Evolutionary conservation across 148 eudicot species (phyloP).

Genomic region (Nepenthes gracilis): DNA sequence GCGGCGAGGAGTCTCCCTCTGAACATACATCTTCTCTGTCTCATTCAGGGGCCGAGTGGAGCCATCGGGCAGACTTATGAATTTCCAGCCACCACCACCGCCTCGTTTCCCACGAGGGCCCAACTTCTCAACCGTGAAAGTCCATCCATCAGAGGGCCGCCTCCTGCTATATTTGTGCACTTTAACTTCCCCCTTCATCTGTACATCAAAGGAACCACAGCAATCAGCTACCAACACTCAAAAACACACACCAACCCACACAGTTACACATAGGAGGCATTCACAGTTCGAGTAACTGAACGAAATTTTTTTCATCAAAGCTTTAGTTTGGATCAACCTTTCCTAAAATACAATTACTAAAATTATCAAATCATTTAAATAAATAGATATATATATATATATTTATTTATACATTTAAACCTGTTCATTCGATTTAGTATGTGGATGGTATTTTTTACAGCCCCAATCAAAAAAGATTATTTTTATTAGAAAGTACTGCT

Average conservation of each 20-base stretch:
- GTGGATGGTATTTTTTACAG: too few relatives aligned
- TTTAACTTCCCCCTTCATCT: constrained; percentile 59
- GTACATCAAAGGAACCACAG: constrained; percentile 6
- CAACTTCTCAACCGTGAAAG: constrained; percentile 52
- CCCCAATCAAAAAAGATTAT: too few relatives aligned
- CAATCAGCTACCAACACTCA: neutral
- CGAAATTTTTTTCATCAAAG: too few relatives aligned
- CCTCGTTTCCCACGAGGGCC: constrained; percentile 77
- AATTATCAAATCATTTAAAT: too few relatives aligned
- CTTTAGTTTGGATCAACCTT: too few relatives aligned
- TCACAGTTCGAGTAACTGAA: neutral
- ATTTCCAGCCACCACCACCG: constrained; percentile 75
- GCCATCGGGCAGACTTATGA: constrained; percentile 62
- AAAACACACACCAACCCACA: neutral
- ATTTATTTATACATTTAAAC: too few relatives aligned
- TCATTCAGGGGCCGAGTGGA: constrained; percentile 75
- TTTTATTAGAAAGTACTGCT: too few relatives aligned
- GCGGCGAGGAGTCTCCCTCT: constrained; percentile 76
- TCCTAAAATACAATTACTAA: too few relatives aligned
- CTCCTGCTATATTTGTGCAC: constrained; percentile 76
- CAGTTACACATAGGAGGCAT: neutral
- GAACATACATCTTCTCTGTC: constrained; percentile 66
- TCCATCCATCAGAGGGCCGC: constrained; percentile 79
- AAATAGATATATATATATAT: too few relatives aligned
- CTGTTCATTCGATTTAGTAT: too few relatives aligned